Evolutionary conservation across 169 alveolate genomes (phyloP).

Genomic region (Perkinsus olseni): DNA sequence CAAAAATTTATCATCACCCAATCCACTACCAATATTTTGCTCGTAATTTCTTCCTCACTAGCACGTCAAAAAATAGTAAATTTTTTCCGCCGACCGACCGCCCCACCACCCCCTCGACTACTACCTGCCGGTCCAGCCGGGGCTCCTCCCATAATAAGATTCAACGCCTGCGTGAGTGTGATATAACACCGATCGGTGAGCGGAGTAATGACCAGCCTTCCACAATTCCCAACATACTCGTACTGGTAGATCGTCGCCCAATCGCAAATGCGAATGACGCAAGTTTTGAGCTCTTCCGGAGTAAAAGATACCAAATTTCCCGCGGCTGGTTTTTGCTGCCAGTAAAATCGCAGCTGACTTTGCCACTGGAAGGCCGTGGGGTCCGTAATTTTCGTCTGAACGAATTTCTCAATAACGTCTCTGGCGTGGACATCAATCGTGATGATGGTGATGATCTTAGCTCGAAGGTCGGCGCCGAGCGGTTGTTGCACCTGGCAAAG

Average conservation of each 20-base stretch:
- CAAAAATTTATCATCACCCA: no score
- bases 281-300: constrained; percentile 55
- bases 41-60: no score
- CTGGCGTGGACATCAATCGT: constrained; percentile 91
- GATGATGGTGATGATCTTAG: constrained; percentile 82
- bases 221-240: constrained; percentile 87
- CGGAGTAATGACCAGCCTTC: constrained; percentile 87
- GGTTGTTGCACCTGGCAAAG: background rate
- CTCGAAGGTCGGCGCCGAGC: constrained; percentile 39
- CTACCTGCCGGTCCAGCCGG: constrained; percentile 89
- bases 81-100: background rate
- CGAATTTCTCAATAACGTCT: constrained; percentile 81
- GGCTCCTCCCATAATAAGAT: constrained; percentile 84
- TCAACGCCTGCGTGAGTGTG: constrained; percentile 82
- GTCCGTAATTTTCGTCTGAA: constrained; percentile 64
- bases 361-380: constrained; percentile 85
- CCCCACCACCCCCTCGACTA: background rate
- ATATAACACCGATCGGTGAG: constrained; percentile 90
- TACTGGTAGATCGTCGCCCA: constrained; percentile 71
- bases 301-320: constrained; percentile 23
- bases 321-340: constrained; percentile 37
- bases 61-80: no score
- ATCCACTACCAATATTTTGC: no score
- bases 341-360: constrained; percentile 82
- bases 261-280: constrained; percentile 82